These are phyloP conservation scores for Linnemannia schmuckeri DNA, from an alignment of 192 early-diverging fungal genomes.

Conservation along the genomic window DNA sequence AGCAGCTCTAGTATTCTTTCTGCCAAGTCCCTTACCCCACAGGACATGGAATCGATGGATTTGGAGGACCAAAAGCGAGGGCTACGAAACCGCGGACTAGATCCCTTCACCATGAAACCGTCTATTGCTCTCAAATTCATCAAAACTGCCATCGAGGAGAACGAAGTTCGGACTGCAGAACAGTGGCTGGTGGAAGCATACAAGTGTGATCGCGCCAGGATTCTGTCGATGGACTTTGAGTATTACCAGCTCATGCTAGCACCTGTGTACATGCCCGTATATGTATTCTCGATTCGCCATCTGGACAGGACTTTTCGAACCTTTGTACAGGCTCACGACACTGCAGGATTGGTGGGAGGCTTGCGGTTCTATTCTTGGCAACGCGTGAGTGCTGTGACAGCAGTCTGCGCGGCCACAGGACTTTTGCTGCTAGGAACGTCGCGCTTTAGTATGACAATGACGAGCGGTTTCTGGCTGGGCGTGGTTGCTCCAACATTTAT, in stretches of 20 bases:
- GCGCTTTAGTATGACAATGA: conserved; percentile 31
- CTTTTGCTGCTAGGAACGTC: conserved; percentile 33
- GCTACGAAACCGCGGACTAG: conserved; percentile 54
- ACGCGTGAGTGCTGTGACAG: conserved; percentile 57
- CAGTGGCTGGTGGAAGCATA: conserved; percentile 57
- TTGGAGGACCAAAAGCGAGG: conserved; percentile 22
- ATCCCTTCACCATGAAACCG: conserved; percentile 63
- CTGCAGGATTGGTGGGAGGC: conserved; percentile 58
- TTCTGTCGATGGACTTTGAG: conserved; percentile 60
- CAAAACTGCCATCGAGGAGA: conserved; percentile 54
- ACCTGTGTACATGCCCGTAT: conserved; percentile 67
- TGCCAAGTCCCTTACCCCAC: conserved; percentile 42
- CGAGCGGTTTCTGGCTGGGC: conserved; percentile 56
- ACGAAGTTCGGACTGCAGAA: conserved; percentile 58
- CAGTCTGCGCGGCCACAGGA: conserved; percentile 36
- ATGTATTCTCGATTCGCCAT: conserved; percentile 59
- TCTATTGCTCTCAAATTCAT: conserved; percentile 61
- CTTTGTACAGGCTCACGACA: conserved; percentile 65
- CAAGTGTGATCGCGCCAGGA: conserved; percentile 57
- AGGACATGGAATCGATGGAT: conserved; percentile 57
- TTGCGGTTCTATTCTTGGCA: conserved; percentile 65
- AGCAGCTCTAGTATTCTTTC: conserved; percentile 55
- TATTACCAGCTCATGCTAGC: conserved; percentile 52
- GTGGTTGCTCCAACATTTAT: conserved; percentile 59
- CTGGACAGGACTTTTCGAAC: conserved; percentile 63